Base-by-base conservation (phyloP, 257 asterid genomes). In the Nicotiana knightiana region DNA sequence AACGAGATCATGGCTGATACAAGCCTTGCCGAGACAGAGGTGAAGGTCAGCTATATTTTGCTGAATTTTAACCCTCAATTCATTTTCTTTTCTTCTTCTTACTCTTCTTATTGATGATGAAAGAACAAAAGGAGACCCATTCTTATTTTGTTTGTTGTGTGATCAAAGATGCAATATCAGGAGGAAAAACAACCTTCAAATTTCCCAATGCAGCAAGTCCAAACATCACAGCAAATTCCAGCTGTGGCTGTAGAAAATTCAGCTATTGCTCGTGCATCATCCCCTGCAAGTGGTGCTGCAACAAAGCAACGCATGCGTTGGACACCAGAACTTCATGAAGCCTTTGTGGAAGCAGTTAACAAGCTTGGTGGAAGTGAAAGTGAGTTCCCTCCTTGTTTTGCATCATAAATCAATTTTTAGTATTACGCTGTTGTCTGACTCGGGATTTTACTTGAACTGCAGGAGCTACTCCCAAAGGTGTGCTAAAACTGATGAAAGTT, bases 281-380 rank as follows among this genome's bases (percentile, higher is more conserved):
- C 98, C 83, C 86, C 97, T n/a, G 88, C 84, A 58, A 91, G 89
- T 90, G 87, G 86, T 90, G 91, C 93, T 84, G 83, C 90, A 80
- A 83, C 90, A 79, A 93, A 92, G 94, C 93, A 91, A 83, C 94
- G 98, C 58, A 93, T 93, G 98, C 98, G 96, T 66, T 93, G 98
- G 98, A 93, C 98, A 67, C 97, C 93, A 32, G 97, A 93, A 83
- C 92, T 93, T 81, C 97, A 93, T 85, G 97, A 93, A 88, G 89
- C 96, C 85, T 93, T 92, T 77, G 96, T 92, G 67, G 98, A 93
- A 65, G 94, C 98, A 81, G 96, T 93, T 82, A 89, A 77, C 91
- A 91, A 90, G 90, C 98, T 93, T 89, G 98, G 98, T 87, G 97
- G 98, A 82, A 93, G 98, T 87, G 98, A 92, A 91, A 92, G 97